Evolutionary conservation across 345 rosid species (phyloP).

Genomic region (Arabidopsis suecica): DNA sequence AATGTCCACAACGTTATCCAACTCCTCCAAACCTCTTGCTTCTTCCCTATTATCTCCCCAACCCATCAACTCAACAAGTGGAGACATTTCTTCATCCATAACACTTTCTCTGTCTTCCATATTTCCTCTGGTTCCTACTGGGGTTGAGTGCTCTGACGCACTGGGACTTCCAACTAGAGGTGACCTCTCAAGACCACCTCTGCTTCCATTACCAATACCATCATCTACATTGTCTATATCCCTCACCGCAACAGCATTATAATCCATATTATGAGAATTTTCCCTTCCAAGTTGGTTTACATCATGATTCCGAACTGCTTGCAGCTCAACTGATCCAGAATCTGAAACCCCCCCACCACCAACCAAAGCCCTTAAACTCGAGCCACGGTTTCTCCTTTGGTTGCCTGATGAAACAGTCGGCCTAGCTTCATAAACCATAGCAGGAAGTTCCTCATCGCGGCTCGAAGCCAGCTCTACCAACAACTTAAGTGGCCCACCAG

Average conservation of each 20-base stretch:
- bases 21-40: slow-evolving; percentile 32
- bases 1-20: slow-evolving; percentile 43
- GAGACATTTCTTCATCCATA: slow-evolving; percentile 78
- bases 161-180: slow-evolving; percentile 52
- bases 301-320: slow-evolving; percentile 53
- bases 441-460: slow-evolving; percentile 95
- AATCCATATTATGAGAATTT: slow-evolving; percentile 43
- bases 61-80: slow-evolving; percentile 68
- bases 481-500: slow-evolving; percentile 96
- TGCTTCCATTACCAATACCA: slow-evolving; percentile 43
- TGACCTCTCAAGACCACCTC: slow-evolving; percentile 58
- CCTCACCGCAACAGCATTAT: slow-evolving; percentile 38
- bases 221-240: slow-evolving; percentile 46
- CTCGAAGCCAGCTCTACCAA: slow-evolving; percentile 88
- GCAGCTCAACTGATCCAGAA: slow-evolving; percentile 81
- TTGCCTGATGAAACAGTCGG: slow-evolving; percentile 64
- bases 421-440: slow-evolving; percentile 91
- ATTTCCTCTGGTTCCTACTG: slow-evolving; percentile 49
- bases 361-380: slow-evolving; percentile 66
- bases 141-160: slow-evolving; percentile 63
- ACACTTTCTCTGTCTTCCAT: slow-evolving; percentile 44
- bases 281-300: slow-evolving; percentile 40
- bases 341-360: slow-evolving; percentile 61
- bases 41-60: slow-evolving; percentile 51
- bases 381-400: slow-evolving; percentile 48